A percentile compares a stretch with the other conserved stretches of the same genome.
Evolutionary conservation across 495 filamentous ascomycete genomes (phyloP).

Genomic region (Aspergillus olivimuriae): DNA sequence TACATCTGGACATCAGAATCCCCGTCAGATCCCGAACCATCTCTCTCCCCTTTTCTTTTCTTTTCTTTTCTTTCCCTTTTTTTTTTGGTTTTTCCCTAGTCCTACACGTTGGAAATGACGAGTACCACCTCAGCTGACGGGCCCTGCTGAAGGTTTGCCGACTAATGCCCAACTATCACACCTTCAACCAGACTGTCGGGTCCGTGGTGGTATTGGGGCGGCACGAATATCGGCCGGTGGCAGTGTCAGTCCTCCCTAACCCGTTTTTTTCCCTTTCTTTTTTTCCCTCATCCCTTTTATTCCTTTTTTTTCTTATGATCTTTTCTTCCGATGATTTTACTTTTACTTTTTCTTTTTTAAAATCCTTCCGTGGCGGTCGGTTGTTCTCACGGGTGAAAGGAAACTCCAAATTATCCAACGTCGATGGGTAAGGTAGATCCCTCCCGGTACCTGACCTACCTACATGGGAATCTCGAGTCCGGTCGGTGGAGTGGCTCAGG

Average conservation of each 20-base stretch:
- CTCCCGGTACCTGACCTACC: no score
- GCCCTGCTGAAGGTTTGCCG: slow-evolving; percentile 11
- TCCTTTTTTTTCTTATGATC: not conserved
- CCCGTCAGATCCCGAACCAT: not conserved
- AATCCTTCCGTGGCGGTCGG: no score
- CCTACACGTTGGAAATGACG: not conserved
- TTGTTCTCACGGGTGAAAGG: no score
- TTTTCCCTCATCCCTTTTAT: not conserved
- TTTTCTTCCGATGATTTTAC: not conserved
- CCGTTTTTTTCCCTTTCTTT: not conserved
- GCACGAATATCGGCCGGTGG: slow-evolving; percentile 13
- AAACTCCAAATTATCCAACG: no score
- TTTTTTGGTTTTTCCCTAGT: no score
- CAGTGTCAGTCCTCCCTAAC: not conserved
- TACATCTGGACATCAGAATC: not conserved
- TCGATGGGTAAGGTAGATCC: no score
- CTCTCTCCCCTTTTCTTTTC: not conserved
- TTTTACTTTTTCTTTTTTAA: not conserved
- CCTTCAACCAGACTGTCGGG: slow-evolving; percentile 23
- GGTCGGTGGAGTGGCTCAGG: no score
- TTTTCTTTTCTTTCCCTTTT: not conserved
- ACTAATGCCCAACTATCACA: slow-evolving; percentile 25
- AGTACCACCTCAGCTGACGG: slow-evolving; percentile 11
- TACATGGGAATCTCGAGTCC: no score
- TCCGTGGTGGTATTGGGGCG: slow-evolving; percentile 13